Percentiles rank a stretch among this genome's conserved stretches.
These are phyloP conservation scores for Debaryomyces hansenii DNA, from an alignment of 805 yeast species.

Conservation along the genomic window DNA sequence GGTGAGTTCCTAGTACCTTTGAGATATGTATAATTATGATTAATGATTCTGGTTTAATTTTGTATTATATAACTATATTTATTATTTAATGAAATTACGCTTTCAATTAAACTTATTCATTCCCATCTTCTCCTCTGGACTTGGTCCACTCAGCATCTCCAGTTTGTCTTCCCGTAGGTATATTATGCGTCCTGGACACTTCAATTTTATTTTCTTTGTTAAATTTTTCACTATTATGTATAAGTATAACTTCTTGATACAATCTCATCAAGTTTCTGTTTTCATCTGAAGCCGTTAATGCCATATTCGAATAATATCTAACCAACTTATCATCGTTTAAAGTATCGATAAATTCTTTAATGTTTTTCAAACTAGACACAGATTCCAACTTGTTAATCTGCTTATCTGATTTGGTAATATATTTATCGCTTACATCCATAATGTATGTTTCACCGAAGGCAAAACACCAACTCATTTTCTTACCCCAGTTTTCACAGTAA, in stretches of 20 bases:
- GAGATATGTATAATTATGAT: not conserved
- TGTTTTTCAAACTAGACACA: constrained; percentile 40
- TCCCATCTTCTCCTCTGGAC: constrained; percentile 77
- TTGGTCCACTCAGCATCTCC: constrained; percentile 77
- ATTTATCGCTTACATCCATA: constrained; percentile 68
- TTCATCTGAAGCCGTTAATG: not conserved
- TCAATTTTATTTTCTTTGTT: constrained; percentile 12
- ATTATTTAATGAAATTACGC: not conserved
- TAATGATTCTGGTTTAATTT: not conserved
- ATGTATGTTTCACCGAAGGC: constrained; percentile 66
- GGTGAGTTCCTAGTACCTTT: not conserved
- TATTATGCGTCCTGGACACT: constrained; percentile 18
- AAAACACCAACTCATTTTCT: constrained; percentile 84
- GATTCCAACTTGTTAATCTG: constrained; percentile 42
- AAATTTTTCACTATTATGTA: constrained; percentile 31
- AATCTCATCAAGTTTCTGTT: constrained; percentile 20
- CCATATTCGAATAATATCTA: not conserved
- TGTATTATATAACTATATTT: not conserved
- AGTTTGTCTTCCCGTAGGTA: constrained; percentile 61
- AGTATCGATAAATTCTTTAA: constrained; percentile 31
- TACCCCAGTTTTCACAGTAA: constrained; percentile 87
- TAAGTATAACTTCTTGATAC: constrained; percentile 33
- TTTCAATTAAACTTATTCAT: not conserved
- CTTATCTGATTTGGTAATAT: constrained; percentile 44
- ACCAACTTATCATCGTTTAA: constrained; percentile 32